Evolutionary conservation across 495 filamentous ascomycete species (phyloP).

Genomic region (Parachaetomium inaequale): DNA sequence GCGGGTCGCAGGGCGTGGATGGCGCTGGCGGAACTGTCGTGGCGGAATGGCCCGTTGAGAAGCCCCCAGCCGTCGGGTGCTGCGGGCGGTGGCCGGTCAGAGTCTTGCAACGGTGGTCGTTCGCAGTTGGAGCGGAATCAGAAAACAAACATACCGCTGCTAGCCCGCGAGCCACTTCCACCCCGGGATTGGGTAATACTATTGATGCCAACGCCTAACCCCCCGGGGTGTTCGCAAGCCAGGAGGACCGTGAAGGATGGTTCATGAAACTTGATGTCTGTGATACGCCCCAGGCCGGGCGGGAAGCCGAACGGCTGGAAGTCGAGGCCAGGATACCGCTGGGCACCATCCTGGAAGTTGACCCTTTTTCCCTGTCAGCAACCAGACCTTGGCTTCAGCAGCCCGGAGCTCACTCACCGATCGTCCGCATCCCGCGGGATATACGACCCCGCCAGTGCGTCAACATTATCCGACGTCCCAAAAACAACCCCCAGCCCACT

Average conservation of each 20-base stretch:
- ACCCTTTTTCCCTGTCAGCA: conserved; percentile 13
- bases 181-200: conserved; percentile 14
- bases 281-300: not conserved
- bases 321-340: not conserved
- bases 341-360: conserved; percentile 13
- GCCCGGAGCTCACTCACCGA: conserved; percentile 22
- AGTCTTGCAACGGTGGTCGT: not conserved
- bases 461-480: not conserved
- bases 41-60: not conserved
- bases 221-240: conserved; percentile 17
- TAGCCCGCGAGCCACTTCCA: not conserved
- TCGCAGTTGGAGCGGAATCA: not conserved
- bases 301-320: conserved; percentile 13
- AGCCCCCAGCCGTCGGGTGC: too few species aligned
- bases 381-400: too few species aligned
- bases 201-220: conserved; percentile 11
- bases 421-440: conserved; percentile 27
- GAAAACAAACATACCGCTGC: conserved; percentile 1
- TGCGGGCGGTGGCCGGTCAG: not conserved
- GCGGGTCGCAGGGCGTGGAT: conserved; percentile 19
- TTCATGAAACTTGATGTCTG: conserved; percentile 33
- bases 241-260: conserved; percentile 29
- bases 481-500: conserved; percentile 16
- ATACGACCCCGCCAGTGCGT: conserved; percentile 15
- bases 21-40: not conserved